Evolutionary conservation across 208 protist species (phyloP).

Genomic region (Crithidia bombi): DNA sequence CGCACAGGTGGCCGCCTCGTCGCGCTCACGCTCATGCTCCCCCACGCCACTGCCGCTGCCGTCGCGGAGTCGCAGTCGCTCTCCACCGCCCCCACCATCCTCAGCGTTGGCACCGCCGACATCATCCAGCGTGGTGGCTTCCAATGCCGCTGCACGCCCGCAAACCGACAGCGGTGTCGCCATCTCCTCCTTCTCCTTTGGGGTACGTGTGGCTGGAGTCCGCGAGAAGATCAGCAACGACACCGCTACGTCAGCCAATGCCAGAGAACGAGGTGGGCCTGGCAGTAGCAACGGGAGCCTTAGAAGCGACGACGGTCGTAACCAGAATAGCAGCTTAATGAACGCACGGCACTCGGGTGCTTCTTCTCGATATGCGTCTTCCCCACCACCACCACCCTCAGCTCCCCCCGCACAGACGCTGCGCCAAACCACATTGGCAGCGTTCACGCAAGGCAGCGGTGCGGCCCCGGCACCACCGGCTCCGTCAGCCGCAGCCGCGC

Average conservation of each 20-base stretch:
- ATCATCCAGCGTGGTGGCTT: not conserved
- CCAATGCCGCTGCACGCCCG: not conserved
- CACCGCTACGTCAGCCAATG: not conserved
- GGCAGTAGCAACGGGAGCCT: not conserved
- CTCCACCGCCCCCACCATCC: slow-evolving; percentile 11
- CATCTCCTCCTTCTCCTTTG: not conserved
- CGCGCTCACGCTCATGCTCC: slow-evolving; percentile 10
- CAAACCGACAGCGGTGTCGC: not conserved
- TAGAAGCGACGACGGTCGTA: not conserved
- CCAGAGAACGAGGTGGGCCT: not conserved
- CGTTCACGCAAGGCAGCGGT: not conserved
- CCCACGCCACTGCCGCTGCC: slow-evolving; percentile 12
- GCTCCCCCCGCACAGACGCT: slow-evolving; percentile 1
- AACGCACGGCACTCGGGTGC: not conserved
- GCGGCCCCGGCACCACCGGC: not conserved
- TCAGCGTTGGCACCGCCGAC: not conserved
- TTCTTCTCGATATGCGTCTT: not conserved
- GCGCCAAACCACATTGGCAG: slow-evolving; percentile 18
- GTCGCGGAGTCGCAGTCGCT: slow-evolving; percentile 14
- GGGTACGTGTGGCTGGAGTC: not conserved
- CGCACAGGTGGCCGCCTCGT: slow-evolving; percentile 18
- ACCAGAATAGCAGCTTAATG: not conserved
- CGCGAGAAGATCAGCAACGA: not conserved
- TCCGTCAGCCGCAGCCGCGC: not conserved
- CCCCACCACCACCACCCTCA: not conserved